These are phyloP conservation scores for Aquilaria yunnanensis DNA, from an alignment of 345 rosid genomes.

Conservation along the genomic window DNA sequence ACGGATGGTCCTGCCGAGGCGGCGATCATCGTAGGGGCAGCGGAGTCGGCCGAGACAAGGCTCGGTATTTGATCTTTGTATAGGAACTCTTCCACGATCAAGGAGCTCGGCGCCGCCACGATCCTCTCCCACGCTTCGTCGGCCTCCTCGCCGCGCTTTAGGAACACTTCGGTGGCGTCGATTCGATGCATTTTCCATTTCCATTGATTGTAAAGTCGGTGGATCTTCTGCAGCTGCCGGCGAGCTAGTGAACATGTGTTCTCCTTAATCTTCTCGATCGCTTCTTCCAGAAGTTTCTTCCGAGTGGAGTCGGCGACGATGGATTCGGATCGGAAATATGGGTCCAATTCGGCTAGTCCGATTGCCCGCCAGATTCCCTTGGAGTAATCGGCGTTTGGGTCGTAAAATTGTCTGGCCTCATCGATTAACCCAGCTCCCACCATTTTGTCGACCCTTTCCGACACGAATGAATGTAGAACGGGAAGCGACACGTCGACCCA, in stretches of 20 bases:
- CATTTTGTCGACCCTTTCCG: conserved; percentile 79
- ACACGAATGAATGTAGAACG: conserved; percentile 52
- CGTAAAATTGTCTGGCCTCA: conserved; percentile 51
- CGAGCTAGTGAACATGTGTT: conserved; percentile 47
- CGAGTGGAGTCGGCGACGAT: conserved; percentile 18
- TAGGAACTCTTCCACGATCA: conserved; percentile 46
- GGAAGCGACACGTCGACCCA: conserved; percentile 76
- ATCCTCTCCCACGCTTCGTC: conserved; percentile 60
- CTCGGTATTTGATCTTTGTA: conserved; percentile 14
- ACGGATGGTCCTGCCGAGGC: conserved; percentile 17
- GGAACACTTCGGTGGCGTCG: conserved; percentile 72
- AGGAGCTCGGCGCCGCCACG: conserved; percentile 51
- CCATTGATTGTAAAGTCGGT: conserved; percentile 41
- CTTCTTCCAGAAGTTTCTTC: conserved; percentile 33
- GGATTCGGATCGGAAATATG: conserved; percentile 34
- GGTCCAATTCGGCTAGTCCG: conserved; percentile 76
- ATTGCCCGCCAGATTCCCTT: conserved; percentile 69
- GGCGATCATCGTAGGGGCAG: conserved; percentile 21
- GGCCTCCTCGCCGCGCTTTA: conserved; percentile 43
- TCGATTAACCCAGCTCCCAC: conserved; percentile 56
- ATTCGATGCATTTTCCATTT: conserved; percentile 65
- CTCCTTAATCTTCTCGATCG: conserved; percentile 51
- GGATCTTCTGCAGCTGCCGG: conserved; percentile 57
- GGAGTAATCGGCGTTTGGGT: conserved; percentile 44
- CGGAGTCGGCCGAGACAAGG: conserved; percentile 24